Conservation (phyloP, 805 yeast species). For the Candida pini region DNA sequence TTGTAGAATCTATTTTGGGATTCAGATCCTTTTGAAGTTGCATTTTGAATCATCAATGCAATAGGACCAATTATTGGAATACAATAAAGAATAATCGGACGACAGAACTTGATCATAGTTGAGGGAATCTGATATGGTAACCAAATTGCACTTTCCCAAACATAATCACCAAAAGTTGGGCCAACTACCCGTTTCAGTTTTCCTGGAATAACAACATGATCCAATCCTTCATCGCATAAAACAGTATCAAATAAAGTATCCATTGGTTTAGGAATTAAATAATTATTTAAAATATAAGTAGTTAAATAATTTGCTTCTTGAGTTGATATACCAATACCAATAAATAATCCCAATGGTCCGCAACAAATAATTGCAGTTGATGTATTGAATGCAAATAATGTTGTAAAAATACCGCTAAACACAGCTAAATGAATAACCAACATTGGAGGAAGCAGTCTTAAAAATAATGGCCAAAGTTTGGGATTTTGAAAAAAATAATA, state of each 20-base stretch:
- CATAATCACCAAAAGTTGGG: slow-evolving; percentile 19
- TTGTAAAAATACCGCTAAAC: slow-evolving; percentile 12
- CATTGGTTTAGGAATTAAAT: slow-evolving; percentile 22
- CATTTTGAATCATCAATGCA: slow-evolving; percentile 12
- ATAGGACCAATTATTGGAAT: slow-evolving; percentile 24
- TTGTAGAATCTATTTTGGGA: slow-evolving; percentile 19
- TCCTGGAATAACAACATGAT: slow-evolving; percentile 27
- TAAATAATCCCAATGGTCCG: slow-evolving; percentile 25
- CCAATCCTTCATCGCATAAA: slow-evolving; percentile 23
- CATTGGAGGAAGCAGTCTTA: slow-evolving; percentile 20
- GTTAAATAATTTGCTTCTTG: slow-evolving; percentile 23
- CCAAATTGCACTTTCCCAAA: slow-evolving; percentile 12
- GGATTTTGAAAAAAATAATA: slow-evolving; percentile 20
- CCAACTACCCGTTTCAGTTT: slow-evolving; percentile 26
- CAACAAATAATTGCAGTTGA: slow-evolving; percentile 13
- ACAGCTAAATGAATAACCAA: slow-evolving; percentile 16
- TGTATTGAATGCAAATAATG: slow-evolving; percentile 21
- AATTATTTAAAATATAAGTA: slow-evolving; percentile 19
- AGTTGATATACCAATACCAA: slow-evolving; percentile 18
- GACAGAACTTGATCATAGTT: slow-evolving; percentile 5
- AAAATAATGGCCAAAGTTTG: slow-evolving; percentile 22
- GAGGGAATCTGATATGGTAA: slow-evolving; percentile 13
- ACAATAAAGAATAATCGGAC: slow-evolving; percentile 13
- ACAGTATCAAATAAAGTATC: slow-evolving; percentile 22
- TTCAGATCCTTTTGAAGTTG: slow-evolving; percentile 12